Conservation (phyloP, 2,329 filamentous ascomycete species). For the Fusarium continuum region DNA sequence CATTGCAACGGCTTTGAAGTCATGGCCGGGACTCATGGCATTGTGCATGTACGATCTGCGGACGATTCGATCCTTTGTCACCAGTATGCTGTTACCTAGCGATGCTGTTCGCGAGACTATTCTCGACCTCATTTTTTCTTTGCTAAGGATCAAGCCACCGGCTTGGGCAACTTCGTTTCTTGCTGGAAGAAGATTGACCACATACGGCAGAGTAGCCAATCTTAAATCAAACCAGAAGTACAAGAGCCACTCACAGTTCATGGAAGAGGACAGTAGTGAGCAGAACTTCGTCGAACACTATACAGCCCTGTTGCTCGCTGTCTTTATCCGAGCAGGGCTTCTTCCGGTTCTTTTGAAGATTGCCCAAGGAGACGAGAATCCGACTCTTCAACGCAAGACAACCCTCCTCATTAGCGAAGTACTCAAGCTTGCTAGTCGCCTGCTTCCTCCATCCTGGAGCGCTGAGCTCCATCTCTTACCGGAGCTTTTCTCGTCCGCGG, state of each 20-base stretch:
- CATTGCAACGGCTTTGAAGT: constrained; percentile 89
- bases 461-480: constrained; percentile 87
- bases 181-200: constrained; percentile 90
- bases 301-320: constrained; percentile 84
- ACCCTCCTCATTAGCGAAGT: constrained; percentile 92
- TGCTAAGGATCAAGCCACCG: constrained; percentile 88
- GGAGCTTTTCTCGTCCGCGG: constrained; percentile 80
- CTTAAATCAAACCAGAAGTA: constrained; percentile 69
- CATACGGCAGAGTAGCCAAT: constrained; percentile 92
- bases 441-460: constrained; percentile 85
- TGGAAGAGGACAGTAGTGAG: constrained; percentile 74
- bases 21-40: constrained; percentile 91
- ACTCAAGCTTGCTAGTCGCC: constrained; percentile 85
- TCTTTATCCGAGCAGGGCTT: constrained; percentile 84
- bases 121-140: constrained; percentile 83
- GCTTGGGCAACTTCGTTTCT: constrained; percentile 95
- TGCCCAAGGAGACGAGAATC: constrained; percentile 73
- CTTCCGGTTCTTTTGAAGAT: constrained; percentile 69
- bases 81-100: constrained; percentile 68
- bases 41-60: constrained; percentile 89
- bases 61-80: constrained; percentile 80
- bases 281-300: constrained; percentile 95
- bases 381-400: constrained; percentile 83
- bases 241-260: constrained; percentile 60
- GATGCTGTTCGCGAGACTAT: constrained; percentile 75